Evolutionary conservation across 1,284 basidiomycete species (phyloP), one percentile per base, ranked within the genome.

Genomic region (Flammula alnicola): DNA sequence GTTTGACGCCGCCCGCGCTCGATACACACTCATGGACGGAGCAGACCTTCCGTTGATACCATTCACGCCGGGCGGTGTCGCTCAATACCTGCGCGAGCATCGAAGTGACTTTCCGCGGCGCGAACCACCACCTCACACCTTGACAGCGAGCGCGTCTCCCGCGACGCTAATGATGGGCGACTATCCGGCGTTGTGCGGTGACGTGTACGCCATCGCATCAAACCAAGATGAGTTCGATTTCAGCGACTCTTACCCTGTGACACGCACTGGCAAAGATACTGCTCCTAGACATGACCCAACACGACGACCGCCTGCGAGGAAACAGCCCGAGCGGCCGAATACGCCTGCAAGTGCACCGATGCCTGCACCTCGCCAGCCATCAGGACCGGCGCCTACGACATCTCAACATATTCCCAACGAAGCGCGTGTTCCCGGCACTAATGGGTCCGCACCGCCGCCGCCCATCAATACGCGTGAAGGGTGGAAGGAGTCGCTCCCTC

Each of bases 391-490:
- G 17, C 10, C 42, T 32, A 31, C 14, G 14, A 12, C 16, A n/a
- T 22, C 29, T 23, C 42, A 44, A 19, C 19, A 31, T 17, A 14
- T 19, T 7, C 20, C n/a, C 11, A 23, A 16, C 29, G 7, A 26
- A 10, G 17, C 23, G 3, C 12, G 17, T n/a, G 30, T 6, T 3
- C 41, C 42, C 1, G 14, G n/a, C n/a, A n/a, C n/a, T n/a, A n/a
- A n/a, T n/a, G n/a, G n/a, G n/a, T n/a, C n/a, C n/a, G n/a, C n/a
- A n/a, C n/a, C 17, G 17, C 48, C 48, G 9, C 41, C 20, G 6
- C 32, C 36, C 0, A 44, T 50, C 32, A 50, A 50, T 23, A 50
- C 48, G 4, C 11, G 16, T 26, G 48, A 50, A 29, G 48, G 41
- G 2, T 50, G 29, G 30, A 50, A 50, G 42, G 23, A 43, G 0